These are phyloP conservation scores for Claviceps fusiformis DNA, from an alignment of 2,329 filamentous ascomycete species.

Conservation along the genomic window DNA sequence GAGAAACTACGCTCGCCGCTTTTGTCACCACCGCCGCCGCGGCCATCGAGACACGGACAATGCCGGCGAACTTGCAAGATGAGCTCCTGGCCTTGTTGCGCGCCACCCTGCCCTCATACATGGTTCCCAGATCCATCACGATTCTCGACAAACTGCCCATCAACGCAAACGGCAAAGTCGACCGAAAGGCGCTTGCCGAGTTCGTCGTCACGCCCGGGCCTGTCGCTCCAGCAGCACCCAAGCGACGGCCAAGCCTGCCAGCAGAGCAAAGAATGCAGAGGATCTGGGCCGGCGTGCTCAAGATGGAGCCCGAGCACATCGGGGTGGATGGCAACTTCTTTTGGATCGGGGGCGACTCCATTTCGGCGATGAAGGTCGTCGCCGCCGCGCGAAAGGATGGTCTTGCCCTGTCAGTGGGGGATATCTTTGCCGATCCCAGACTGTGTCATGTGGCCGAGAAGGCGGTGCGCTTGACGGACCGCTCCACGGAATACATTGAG, in stretches of 20 bases:
- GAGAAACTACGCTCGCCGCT: not conserved
- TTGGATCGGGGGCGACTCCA: conserved; percentile 17
- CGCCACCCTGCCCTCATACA: conserved; percentile 9
- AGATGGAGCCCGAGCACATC: conserved; percentile 10
- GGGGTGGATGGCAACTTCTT: conserved; percentile 14
- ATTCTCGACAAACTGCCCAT: conserved; percentile 8
- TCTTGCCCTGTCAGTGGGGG: conserved; percentile 9
- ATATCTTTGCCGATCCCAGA: conserved; percentile 12
- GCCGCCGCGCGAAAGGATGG: conserved; percentile 7
- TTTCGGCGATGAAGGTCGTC: conserved; percentile 13
- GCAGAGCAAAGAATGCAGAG: not conserved
- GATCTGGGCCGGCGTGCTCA: conserved; percentile 21
- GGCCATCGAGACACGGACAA: not conserved
- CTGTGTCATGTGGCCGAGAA: not conserved
- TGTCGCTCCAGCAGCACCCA: not conserved
- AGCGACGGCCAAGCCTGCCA: not conserved
- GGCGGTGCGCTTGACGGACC: not conserved
- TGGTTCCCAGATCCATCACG: conserved; percentile 11
- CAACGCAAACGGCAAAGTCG: conserved; percentile 10
- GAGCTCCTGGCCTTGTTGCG: not conserved
- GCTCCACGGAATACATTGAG: not conserved
- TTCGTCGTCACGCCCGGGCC: not conserved
- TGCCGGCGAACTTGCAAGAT: not conserved
- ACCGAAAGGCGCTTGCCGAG: conserved; percentile 6
- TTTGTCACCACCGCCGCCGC: not conserved